phyloP scores from a whole-genome alignment of 176 grass and related monocot species.

The Poa annua region DNA sequence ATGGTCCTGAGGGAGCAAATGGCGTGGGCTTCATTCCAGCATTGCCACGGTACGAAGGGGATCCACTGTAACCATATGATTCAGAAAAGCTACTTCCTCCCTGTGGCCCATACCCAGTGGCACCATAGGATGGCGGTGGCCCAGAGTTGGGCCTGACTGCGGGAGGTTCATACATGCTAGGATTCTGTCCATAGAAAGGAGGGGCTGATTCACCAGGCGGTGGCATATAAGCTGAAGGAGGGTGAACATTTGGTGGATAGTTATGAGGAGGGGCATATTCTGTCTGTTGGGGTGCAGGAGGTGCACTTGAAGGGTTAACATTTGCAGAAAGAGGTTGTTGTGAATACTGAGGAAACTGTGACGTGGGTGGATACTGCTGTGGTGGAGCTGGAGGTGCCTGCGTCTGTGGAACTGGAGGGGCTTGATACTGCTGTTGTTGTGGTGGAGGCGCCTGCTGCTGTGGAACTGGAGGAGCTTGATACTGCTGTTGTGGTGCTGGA shows the following conservation, averaged over 20 bases:
- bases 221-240: constrained; percentile 64
- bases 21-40: constrained; percentile 57
- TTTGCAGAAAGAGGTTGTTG: constrained; percentile 45
- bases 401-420: constrained; percentile 47
- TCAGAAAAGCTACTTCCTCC: constrained; percentile 64
- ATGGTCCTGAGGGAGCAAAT: constrained; percentile 53
- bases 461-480: constrained; percentile 53
- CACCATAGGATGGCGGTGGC: constrained; percentile 53
- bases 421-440: constrained; percentile 60
- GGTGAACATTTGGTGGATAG: constrained; percentile 56
- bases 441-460: constrained; percentile 46
- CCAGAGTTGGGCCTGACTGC: constrained; percentile 51
- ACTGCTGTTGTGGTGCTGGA: constrained; percentile 50
- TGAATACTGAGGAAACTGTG: constrained; percentile 64
- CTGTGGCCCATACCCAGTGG: constrained; percentile 60
- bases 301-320: constrained; percentile 48
- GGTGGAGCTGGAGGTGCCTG: constrained; percentile 48
- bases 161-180: constrained; percentile 60
- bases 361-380: constrained; percentile 52
- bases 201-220: constrained; percentile 54
- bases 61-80: constrained; percentile 65
- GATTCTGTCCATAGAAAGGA: constrained; percentile 69
- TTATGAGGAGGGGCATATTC: constrained; percentile 68
- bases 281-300: constrained; percentile 46
- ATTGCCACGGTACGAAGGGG: constrained; percentile 66